Evolutionary conservation across 371 early-diverging fungal species (phyloP).

Genomic region (Blakeslea trispora): DNA sequence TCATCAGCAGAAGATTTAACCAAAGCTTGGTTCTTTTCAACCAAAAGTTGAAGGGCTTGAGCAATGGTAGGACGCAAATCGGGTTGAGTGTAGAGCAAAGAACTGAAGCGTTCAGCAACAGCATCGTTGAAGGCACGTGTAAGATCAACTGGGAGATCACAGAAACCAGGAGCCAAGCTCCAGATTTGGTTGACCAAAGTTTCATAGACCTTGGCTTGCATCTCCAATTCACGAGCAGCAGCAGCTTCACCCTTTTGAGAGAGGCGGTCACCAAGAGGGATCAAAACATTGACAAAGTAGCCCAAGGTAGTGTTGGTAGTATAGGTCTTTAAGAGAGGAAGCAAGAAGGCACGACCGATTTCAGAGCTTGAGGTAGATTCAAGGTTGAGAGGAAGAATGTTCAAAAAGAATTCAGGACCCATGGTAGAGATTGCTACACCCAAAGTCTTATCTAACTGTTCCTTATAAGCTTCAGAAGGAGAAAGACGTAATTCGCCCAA

Average conservation of each 20-base stretch:
- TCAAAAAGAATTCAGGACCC: constrained; percentile 79
- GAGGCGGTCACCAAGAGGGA: constrained; percentile 77
- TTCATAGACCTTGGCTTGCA: constrained; percentile 91
- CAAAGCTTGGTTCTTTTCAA: constrained; percentile 66
- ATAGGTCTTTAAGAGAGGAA: constrained; percentile 78
- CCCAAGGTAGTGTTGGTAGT: constrained; percentile 77
- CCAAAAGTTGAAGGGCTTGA: constrained; percentile 70
- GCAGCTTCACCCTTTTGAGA: constrained; percentile 66
- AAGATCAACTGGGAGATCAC: constrained; percentile 81
- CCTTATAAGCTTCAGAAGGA: constrained; percentile 80
- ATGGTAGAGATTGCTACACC: constrained; percentile 79
- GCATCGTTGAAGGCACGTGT: constrained; percentile 54
- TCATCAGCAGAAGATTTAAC: constrained; percentile 51
- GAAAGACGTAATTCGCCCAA: constrained; percentile 85
- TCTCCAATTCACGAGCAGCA: constrained; percentile 60
- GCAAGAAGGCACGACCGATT: constrained; percentile 80
- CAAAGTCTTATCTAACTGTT: constrained; percentile 80
- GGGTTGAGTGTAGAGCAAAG: constrained; percentile 66
- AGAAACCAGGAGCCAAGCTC: constrained; percentile 86
- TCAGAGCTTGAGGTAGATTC: constrained; percentile 51
- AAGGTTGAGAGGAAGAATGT: constrained; percentile 88
- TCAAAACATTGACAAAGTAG: constrained; percentile 72
- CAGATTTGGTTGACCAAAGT: constrained; percentile 90
- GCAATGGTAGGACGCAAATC: constrained; percentile 83
- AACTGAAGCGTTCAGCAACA: constrained; percentile 72